These are phyloP conservation scores for Brachypodium distachyon DNA, from an alignment of 202 grass and related monocot species.

Conservation along the genomic window DNA sequence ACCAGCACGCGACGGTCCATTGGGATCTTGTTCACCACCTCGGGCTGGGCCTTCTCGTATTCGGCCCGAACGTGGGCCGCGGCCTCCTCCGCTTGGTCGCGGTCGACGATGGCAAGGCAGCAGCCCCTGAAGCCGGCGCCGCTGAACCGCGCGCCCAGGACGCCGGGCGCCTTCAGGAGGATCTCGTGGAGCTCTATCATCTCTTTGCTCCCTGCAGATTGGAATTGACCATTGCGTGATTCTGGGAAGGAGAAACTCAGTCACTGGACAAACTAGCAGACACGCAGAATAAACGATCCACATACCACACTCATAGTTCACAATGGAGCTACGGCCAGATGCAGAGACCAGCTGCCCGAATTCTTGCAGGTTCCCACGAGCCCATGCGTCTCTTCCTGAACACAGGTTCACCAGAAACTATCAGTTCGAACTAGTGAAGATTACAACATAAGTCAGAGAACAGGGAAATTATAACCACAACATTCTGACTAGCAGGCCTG, in stretches of 20 bases:
- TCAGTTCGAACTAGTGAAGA: neutral
- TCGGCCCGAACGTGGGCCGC: conserved; percentile 46
- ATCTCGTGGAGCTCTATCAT: conserved; percentile 96
- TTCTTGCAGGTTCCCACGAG: conserved; percentile 63
- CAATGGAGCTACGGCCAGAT: conserved; percentile 83
- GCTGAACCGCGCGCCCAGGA: conserved; percentile 81
- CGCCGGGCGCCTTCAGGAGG: conserved; percentile 75
- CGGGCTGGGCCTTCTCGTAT: conserved; percentile 62
- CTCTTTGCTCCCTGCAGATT: conserved; percentile 56
- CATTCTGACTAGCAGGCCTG: neutral
- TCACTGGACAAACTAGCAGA: too few species aligned
- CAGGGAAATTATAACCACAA: neutral
- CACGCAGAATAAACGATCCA: neutral
- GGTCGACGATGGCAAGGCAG: conserved; percentile 69
- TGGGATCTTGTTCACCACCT: conserved; percentile 49
- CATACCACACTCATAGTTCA: conserved; percentile 93
- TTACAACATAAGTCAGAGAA: neutral
- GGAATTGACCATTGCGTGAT: neutral
- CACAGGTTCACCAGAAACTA: neutral
- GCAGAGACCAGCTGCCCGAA: conserved; percentile 67
- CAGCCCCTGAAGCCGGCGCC: conserved; percentile 95
- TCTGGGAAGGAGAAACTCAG: neutral
- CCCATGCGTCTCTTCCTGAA: conserved; percentile 67
- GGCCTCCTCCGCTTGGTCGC: conserved; percentile 37
- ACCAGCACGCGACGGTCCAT: conserved; percentile 55